Percentiles rank a stretch among this genome's conserved stretches.
Conservation (phyloP, 352 stramenopile species). For the Aphanomyces cochlioides region DNA sequence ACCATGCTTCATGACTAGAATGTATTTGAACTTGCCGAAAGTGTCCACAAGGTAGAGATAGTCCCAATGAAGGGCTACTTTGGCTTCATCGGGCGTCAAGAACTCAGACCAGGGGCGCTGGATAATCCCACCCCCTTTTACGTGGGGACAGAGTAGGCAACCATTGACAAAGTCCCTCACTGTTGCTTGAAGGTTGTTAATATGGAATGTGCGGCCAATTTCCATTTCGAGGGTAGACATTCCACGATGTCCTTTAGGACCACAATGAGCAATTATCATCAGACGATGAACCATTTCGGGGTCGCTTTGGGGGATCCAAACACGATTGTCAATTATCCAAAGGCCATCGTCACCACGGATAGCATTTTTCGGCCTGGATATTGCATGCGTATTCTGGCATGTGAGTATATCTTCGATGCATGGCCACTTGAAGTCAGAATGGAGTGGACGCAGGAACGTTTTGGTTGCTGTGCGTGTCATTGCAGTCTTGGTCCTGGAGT, state of each 20-base stretch:
- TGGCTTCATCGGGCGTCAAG: slow-evolving; percentile 24
- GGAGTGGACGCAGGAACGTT: background rate
- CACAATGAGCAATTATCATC: slow-evolving; percentile 28
- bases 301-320: slow-evolving; percentile 26
- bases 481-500: too few species aligned
- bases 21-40: slow-evolving; percentile 28
- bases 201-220: slow-evolving; percentile 13
- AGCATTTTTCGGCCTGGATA: background rate
- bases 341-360: background rate
- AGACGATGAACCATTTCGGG: slow-evolving; percentile 6
- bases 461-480: background rate
- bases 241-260: slow-evolving; percentile 20
- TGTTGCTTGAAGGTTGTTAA: slow-evolving; percentile 17
- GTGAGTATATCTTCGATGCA: background rate
- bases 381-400: background rate
- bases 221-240: slow-evolving; percentile 2
- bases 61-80: slow-evolving; percentile 39
- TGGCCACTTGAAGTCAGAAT: background rate
- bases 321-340: slow-evolving; percentile 1
- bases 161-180: slow-evolving; percentile 23
- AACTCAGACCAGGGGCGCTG: slow-evolving; percentile 23
- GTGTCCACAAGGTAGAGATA: slow-evolving; percentile 35
- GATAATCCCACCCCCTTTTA: slow-evolving; percentile 32
- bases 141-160: slow-evolving; percentile 34
- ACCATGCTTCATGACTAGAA: slow-evolving; percentile 38